phyloP scores from a whole-genome alignment of 106 monocot species.

The Platanthera guangdongensis region DNA sequence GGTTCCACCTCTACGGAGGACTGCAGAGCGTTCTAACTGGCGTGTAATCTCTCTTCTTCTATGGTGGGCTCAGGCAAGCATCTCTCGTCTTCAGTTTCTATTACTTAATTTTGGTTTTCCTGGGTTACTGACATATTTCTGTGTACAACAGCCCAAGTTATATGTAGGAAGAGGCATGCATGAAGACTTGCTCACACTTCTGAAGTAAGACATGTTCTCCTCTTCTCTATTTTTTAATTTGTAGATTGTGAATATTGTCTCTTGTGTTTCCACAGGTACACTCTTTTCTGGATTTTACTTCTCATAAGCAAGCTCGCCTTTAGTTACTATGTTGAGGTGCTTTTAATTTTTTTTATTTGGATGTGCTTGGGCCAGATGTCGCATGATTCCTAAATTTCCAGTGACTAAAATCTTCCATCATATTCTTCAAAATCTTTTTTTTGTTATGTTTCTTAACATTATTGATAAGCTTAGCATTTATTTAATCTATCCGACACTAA shows the following conservation, averaged over 20 bases:
- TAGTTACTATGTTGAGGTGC: slow-evolving; percentile 98
- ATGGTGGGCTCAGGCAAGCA: slow-evolving; percentile 92
- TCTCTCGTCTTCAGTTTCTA: not conserved
- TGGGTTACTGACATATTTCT: not conserved
- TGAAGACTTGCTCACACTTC: slow-evolving; percentile 72
- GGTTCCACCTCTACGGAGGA: slow-evolving; percentile 54
- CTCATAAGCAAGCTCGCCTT: slow-evolving; percentile 91
- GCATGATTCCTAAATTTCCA: not conserved
- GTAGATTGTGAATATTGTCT: not conserved
- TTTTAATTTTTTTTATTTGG: slow-evolving; percentile 5
- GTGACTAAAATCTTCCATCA: not conserved
- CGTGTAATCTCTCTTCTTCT: slow-evolving; percentile 50
- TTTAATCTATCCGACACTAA: too few relatives aligned
- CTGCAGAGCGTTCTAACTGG: slow-evolving; percentile 69
- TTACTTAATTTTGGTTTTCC: not conserved
- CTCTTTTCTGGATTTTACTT: slow-evolving; percentile 90
- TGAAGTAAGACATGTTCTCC: slow-evolving; percentile 46
- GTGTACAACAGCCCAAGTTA: slow-evolving; percentile 56
- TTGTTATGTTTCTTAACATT: not conserved
- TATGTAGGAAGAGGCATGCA: slow-evolving; percentile 98
- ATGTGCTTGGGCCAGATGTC: not conserved
- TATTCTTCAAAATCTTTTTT: not conserved
- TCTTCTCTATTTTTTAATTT: not conserved
- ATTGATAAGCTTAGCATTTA: not conserved
- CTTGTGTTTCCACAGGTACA: slow-evolving; percentile 59